phyloP scores from a whole-genome alignment of 768 basidiomycete genomes.

The Hemileccinum rubropunctum region DNA sequence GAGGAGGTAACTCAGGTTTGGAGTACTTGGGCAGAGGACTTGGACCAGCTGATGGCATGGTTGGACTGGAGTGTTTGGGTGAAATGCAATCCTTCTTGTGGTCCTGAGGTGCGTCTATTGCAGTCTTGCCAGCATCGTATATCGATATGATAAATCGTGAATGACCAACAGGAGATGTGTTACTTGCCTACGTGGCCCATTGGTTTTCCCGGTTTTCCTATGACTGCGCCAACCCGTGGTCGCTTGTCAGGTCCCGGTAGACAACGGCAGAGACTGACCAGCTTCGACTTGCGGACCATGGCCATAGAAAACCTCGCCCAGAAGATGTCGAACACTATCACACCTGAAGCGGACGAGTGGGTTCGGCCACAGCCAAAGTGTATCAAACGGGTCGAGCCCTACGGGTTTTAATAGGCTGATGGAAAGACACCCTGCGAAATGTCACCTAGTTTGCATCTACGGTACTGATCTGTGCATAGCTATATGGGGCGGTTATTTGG shows the following conservation, averaged over 20 bases:
- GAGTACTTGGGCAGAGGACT: constrained; percentile 33
- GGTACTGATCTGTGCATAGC: no score
- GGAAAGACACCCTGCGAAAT: no score
- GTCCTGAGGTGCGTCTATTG: constrained; percentile 37
- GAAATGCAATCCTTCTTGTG: constrained; percentile 46
- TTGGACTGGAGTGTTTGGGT: constrained; percentile 53
- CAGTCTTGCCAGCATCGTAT: neutral
- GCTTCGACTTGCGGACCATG: neutral
- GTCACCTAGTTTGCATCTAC: no score
- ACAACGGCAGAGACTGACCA: neutral
- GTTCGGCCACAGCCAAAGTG: neutral
- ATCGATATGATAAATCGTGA: no score
- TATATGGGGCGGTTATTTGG: no score
- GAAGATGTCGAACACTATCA: neutral
- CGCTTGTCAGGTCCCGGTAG: neutral
- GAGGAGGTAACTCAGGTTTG: constrained; percentile 9
- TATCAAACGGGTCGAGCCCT: neutral
- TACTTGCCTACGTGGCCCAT: neutral
- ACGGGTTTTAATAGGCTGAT: neutral
- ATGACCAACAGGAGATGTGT: neutral
- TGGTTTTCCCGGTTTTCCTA: neutral
- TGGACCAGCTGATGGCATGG: constrained; percentile 44
- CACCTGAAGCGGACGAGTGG: neutral
- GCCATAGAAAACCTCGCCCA: neutral
- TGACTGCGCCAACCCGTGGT: neutral